Base-by-base conservation (phyloP, 805 yeast species). In the Candida hispaniensis region DNA sequence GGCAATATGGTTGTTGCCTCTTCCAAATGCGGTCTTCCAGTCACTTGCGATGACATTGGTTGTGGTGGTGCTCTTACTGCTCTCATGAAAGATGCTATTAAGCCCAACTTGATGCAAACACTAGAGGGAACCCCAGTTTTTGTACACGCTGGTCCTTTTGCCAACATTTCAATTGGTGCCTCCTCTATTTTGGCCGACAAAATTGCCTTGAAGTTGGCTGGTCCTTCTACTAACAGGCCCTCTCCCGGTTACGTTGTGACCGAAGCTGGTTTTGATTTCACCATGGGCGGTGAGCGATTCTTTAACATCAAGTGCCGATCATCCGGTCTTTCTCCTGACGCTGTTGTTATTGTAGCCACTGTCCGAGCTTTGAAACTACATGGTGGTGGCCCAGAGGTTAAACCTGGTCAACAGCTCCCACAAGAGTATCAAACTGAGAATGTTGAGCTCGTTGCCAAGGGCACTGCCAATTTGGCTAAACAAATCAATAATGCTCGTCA, bases 271-370 rank as follows among this genome's bases (percentile, higher is more conserved):
- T 88, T 88, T 62, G 97, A 88, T 60, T 88, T 91, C 67, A 88
- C 96, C 30, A 88, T 88, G 97, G 98, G 98, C 46, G 97, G 97
- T 48, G 98, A 88, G 66, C 72, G 97, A 52, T 88, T 88, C 63
- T 72, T 88, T 61, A 83, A 88, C 65, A 88, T 88, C 59, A 88
- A 88, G 64, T 85, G 96, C 59, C 76, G 97, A 56, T 69, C 93
- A 12, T 79, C 93, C 23, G 95, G 94, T 4, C 67, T 80, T 40
- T 61, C 67, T 23, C 97, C 97, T 22, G 93, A 86, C 55, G 79
- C 79, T 23, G 88, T 88, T 39, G 94, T 88, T 26, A 72, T 88
- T 49, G 97, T 88, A 40, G 95, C 96, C 22, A 88, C 97, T 19
- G 91, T 88, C 3, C 70, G 96, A 54, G 97, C 97, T n/a, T 72